Conservation (phyloP, 2,329 filamentous ascomycete genomes). For the Exophiala phaeomuriformis region DNA sequence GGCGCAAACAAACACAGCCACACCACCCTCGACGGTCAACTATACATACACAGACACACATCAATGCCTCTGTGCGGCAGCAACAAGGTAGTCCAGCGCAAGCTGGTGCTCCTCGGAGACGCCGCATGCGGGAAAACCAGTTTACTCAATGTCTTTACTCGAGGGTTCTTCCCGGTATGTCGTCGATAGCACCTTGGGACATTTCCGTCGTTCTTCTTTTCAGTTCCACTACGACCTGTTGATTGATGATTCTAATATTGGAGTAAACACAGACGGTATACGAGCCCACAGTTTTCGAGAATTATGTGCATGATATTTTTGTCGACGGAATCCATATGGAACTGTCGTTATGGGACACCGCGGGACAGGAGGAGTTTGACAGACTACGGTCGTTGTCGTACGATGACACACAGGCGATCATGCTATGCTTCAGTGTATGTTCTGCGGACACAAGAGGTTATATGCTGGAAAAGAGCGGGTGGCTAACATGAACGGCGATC, state of each 20-base stretch:
- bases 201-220: background rate
- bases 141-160: constrained; percentile 90
- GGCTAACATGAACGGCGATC: background rate
- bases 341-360: constrained; percentile 95
- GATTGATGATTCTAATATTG: constrained; percentile 71
- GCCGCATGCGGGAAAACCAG: constrained; percentile 64
- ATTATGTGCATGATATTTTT: constrained; percentile 98
- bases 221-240: background rate
- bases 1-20: background rate
- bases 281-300: constrained; percentile 53
- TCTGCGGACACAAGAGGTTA: background rate
- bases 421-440: constrained; percentile 87
- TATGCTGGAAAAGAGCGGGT: background rate
- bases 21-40: background rate
- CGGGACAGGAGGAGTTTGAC: constrained; percentile 98
- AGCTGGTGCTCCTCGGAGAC: constrained; percentile 84
- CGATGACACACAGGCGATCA: constrained; percentile 95
- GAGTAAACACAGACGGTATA: constrained; percentile 28
- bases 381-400: constrained; percentile 90
- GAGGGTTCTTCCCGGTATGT: constrained; percentile 78
- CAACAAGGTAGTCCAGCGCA: constrained; percentile 83
- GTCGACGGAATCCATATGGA: constrained; percentile 97
- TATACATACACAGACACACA: constrained; percentile 5
- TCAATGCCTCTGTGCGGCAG: constrained; percentile 58
- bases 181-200: background rate